Base-by-base conservation (phyloP, 2,329 filamentous ascomycete genomes). In the Dactylellina cionopaga region DNA sequence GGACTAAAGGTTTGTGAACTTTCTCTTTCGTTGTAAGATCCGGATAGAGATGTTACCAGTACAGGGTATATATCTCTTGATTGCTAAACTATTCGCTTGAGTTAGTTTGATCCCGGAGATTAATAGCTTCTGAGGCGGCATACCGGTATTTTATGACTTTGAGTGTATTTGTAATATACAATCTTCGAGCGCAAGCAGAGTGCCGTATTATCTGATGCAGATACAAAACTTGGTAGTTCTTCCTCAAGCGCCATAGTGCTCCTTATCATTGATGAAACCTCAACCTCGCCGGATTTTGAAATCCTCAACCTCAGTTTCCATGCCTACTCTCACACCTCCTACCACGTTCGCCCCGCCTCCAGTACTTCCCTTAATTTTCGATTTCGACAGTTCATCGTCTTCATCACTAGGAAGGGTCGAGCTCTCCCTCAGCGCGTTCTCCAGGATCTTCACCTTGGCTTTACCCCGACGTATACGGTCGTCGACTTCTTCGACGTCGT, bases 401-500 rank as follows among this genome's bases (percentile, higher is more conserved):
- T 73, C 75, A 10, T 52, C 47, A 3, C 54, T 19, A 19, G 17
- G 22, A 2, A 24, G 11, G 5, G 51, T 31, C 19, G 65, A 37
- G 17, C 74, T 76, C 77, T 84, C 84, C 0, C 83, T 83, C 0
- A 85, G 78, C 75, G 91, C 88, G 71, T 89, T 89, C 80, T 95
- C 90, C 44, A 98, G 88, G 47, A 99, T 86, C 81, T 94, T 96
- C 0, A 87, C 86, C 79, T 96, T 97, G 2, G 90, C 90, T 76
- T 88, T 86, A 2, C 92, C 94, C 75, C 91, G 87, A 81, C 93
- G 95, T 37, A 96, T 79, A 10, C 93, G 85, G 79, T 97, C 92
- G 77, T 99, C 95, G 78, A 96, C 93, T 77, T 97, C 93, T 54
- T 90, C 90, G 19, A 99, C 92, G 0, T 90, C 89, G 47, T 96